Percentiles rank a stretch among this genome's conserved stretches.
These are phyloP conservation scores for Yarrowia keelungensis DNA, from an alignment of 805 yeast genomes.

Conservation along the genomic window DNA sequence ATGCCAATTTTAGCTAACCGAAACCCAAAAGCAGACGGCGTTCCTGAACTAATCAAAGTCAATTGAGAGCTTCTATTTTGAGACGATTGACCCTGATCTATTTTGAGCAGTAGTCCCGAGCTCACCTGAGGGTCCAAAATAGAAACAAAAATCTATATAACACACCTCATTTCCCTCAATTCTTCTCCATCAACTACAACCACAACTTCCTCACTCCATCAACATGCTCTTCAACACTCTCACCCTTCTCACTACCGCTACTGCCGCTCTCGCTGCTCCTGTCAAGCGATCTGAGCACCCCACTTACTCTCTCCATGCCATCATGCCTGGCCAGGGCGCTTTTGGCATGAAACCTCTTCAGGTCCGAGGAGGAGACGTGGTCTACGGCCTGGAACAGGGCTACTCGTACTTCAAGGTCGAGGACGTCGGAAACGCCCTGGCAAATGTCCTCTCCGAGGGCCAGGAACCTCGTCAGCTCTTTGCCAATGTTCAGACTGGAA, in stretches of 20 bases:
- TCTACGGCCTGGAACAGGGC: slow-evolving; percentile 7
- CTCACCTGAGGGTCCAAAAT: not conserved
- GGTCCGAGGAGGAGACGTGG: not conserved
- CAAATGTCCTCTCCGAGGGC: not conserved
- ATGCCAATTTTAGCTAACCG: not conserved
- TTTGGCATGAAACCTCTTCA: not conserved
- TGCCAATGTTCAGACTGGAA: not conserved
- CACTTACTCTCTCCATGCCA: not conserved
- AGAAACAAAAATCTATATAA: too few relatives aligned
- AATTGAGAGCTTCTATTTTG: not conserved
- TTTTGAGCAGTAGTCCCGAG: too few relatives aligned
- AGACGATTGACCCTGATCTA: not conserved
- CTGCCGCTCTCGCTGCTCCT: not conserved
- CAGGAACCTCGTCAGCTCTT: not conserved
- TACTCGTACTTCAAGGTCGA: slow-evolving; percentile 7
- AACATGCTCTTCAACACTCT: not conserved
- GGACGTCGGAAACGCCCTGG: slow-evolving; percentile 4
- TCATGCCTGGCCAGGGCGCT: not conserved
- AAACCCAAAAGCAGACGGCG: slow-evolving; percentile 6
- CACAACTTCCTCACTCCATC: not conserved
- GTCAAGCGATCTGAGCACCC: not conserved
- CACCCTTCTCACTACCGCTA: not conserved
- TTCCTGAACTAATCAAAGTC: not conserved
- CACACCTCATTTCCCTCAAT: not conserved
- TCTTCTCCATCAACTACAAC: not conserved